Evolutionary conservation across 176 grass and related monocot genomes (phyloP).

Genomic region (Pontederia paniculata): DNA sequence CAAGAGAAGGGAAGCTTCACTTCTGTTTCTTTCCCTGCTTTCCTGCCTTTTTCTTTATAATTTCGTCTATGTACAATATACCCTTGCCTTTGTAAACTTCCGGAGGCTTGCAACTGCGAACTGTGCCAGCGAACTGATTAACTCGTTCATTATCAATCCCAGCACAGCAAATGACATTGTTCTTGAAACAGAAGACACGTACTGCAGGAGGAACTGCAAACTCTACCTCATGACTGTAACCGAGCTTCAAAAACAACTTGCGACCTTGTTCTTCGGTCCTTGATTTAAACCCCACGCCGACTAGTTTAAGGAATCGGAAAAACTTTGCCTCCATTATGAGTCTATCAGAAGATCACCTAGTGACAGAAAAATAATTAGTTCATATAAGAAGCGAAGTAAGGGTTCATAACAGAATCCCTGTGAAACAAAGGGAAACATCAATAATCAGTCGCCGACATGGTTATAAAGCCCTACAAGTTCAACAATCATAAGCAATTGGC

Average conservation of each 20-base stretch:
- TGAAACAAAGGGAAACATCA: no score
- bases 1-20: no score
- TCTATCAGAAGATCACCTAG: background rate
- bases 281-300: slow-evolving; percentile 53
- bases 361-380: background rate
- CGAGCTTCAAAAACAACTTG: slow-evolving; percentile 60
- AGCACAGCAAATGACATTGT: slow-evolving; percentile 47
- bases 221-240: slow-evolving; percentile 58
- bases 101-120: slow-evolving; percentile 47
- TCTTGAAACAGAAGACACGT: slow-evolving; percentile 59
- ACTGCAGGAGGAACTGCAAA: slow-evolving; percentile 55
- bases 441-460: no score
- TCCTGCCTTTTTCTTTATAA: slow-evolving; percentile 53
- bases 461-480: no score
- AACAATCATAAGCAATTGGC: no score
- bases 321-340: slow-evolving; percentile 40
- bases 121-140: slow-evolving; percentile 44
- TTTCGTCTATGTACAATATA: slow-evolving; percentile 55
- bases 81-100: slow-evolving; percentile 61
- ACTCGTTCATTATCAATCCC: slow-evolving; percentile 44
- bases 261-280: slow-evolving; percentile 49
- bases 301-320: slow-evolving; percentile 57
- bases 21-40: slow-evolving; percentile 11
- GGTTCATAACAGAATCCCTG: no score
- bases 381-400: no score